Evolutionary conservation across 768 basidiomycete species (phyloP), one percentile per base, ranked within the genome.

Genomic region (Mycena rosella): DNA sequence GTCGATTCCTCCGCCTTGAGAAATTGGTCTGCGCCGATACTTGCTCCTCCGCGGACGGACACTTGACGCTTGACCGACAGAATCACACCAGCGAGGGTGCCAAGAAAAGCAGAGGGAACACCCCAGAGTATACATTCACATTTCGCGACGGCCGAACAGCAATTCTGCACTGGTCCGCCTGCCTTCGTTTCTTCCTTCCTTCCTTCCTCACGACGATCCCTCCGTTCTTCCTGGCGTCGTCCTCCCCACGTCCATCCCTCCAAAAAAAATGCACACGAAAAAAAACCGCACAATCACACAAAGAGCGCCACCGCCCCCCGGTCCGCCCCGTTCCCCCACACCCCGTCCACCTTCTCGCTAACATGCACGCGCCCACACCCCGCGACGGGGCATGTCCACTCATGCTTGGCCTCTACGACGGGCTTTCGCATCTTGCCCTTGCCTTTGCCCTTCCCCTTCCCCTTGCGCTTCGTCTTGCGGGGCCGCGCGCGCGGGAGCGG

Each of bases 351-450:
- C 66, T 85, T 82, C 36, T 90, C 82, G 68, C 90, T 92, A 14
- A 80, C 78, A 75, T 92, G 91, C 38, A 80, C 70, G 17, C 75
- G 76, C 13, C 78, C 84, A 73, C 92, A 94, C 2, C 83, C 83
- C 3, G 81, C 70, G 2, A 93, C 89, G 0, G 92, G 92, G 73
- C 92, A 94, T 18, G 49, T 70, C 90, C 90, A 94, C 72, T 86
- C 82, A 71, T 85, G 81, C 72, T 82, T 81, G 32, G 79, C 87
- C 72, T 89, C 85, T 74, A 83, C 68, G 64, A 78, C 70, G 67
- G 79, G 74, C 60, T 77, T 78, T 81, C 84, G 72, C 68, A 78
- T 74, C 60, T 76, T 74, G 26, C 66, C 72, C 36, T 72, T 67
- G 32, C 62, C 60, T 38, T 62, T 67, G 20, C 57, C 54, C 48